Evolutionary conservation across 768 basidiomycete genomes (phyloP).

Genomic region (Hydnomerulius pinastri): DNA sequence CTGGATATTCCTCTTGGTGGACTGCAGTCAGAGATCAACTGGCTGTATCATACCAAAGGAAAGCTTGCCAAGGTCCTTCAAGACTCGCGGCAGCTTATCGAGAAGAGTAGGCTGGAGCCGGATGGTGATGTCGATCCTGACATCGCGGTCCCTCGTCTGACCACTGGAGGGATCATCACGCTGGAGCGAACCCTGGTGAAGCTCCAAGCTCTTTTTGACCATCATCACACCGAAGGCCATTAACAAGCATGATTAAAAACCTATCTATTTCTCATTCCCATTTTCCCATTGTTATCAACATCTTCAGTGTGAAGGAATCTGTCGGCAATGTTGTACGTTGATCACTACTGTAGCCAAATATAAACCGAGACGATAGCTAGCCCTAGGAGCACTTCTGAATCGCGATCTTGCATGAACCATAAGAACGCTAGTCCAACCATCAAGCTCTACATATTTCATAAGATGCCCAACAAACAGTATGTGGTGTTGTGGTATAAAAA

Average conservation of each 20-base stretch:
- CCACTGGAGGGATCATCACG: constrained; percentile 76
- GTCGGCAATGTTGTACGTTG: constrained; percentile 30
- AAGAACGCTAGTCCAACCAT: not conserved
- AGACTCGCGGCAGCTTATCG: constrained; percentile 63
- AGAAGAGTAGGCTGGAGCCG: constrained; percentile 56
- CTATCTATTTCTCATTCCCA: constrained; percentile 15
- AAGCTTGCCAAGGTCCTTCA: constrained; percentile 69
- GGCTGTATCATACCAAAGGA: constrained; percentile 67
- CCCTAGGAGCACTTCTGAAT: too few relatives aligned
- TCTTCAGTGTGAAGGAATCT: constrained; percentile 26
- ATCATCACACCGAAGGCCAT: constrained; percentile 9
- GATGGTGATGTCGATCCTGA: constrained; percentile 35
- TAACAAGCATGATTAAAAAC: constrained; percentile 18
- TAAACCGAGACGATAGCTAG: not conserved
- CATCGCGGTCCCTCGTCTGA: constrained; percentile 71
- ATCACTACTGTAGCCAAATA: constrained; percentile 19
- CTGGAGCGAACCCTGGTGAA: constrained; percentile 74
- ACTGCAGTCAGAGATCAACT: constrained; percentile 69
- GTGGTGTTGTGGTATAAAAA: constrained; percentile 4
- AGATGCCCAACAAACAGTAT: constrained; percentile 12
- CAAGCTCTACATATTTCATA: constrained; percentile 2
- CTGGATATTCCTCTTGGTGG: constrained; percentile 76
- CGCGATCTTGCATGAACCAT: not conserved
- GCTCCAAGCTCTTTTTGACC: constrained; percentile 49
- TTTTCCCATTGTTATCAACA: too few relatives aligned